Evolutionary conservation across 176 grass and related monocot species (phyloP).

Genomic region (Aechmea fasciata): DNA sequence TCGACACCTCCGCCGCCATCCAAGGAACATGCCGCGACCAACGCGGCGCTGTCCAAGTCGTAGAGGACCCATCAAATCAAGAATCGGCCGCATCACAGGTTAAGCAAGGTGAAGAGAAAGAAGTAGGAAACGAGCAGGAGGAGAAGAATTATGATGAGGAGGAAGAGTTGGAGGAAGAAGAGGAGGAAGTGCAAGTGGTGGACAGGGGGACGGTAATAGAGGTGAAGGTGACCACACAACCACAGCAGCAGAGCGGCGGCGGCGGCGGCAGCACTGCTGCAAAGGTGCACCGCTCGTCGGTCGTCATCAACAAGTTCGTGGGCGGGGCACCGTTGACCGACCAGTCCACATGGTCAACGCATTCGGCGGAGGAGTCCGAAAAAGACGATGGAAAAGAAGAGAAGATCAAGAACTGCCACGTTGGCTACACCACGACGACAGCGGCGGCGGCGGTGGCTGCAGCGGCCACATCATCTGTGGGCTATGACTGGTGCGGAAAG

Average conservation of each 20-base stretch:
- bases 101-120: background rate
- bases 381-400: too few relatives aligned
- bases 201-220: slow-evolving; percentile 87
- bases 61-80: too few relatives aligned
- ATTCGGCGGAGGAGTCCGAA: background rate
- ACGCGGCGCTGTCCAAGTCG: too few relatives aligned
- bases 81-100: background rate
- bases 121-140: slow-evolving; percentile 19
- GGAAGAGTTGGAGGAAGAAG: slow-evolving; percentile 35
- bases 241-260: slow-evolving; percentile 28
- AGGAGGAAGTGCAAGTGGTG: slow-evolving; percentile 87
- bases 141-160: slow-evolving; percentile 28
- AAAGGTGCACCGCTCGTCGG: slow-evolving; percentile 61
- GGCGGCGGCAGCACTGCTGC: background rate
- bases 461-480: slow-evolving; percentile 13
- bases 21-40: background rate
- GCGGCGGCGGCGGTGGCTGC: slow-evolving; percentile 41
- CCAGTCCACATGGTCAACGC: background rate
- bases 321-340: slow-evolving; percentile 52
- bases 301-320: slow-evolving; percentile 99
- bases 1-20: slow-evolving; percentile 30
- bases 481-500: slow-evolving; percentile 5
- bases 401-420: background rate
- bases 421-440: background rate
- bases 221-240: slow-evolving; percentile 90